Percentiles rank a stretch among this genome's conserved stretches.
These are phyloP conservation scores for Tephrocybe sp. DNA, from an alignment of 768 basidiomycete genomes.

Conservation along the genomic window DNA sequence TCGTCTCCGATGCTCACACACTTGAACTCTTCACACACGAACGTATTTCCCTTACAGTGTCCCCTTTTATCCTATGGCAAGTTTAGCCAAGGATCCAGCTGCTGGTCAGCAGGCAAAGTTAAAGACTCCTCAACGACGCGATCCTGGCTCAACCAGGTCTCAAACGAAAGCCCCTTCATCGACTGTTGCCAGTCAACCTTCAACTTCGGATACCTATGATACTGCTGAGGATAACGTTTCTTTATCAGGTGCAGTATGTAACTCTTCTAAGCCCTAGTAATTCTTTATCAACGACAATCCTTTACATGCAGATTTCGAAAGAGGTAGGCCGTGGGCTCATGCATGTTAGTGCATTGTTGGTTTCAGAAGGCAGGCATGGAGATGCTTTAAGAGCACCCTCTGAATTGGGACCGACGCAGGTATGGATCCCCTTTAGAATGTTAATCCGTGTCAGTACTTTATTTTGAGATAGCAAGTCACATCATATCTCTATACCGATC, in stretches of 20 bases:
- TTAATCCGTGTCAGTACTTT: background rate
- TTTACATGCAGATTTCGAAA: background rate
- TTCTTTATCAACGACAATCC: background rate
- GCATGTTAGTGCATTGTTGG: background rate
- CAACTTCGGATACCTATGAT: background rate
- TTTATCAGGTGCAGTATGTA: background rate
- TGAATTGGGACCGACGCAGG: background rate
- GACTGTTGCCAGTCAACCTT: background rate
- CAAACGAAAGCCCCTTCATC: background rate
- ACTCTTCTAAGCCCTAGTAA: background rate
- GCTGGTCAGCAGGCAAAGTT: slow-evolving; percentile 4
- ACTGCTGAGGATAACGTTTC: background rate
- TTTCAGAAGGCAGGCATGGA: background rate
- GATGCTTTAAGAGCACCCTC: background rate
- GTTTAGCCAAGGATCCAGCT: background rate
- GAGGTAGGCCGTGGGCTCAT: background rate
- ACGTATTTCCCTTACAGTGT: too few relatives aligned
- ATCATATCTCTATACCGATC: background rate
- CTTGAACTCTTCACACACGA: too few relatives aligned
- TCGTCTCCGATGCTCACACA: too few relatives aligned
- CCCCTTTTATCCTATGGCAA: background rate
- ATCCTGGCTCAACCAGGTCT: background rate
- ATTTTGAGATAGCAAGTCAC: background rate
- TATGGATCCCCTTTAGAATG: background rate
- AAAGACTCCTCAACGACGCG: background rate